Conservation (phyloP, 2,329 filamentous ascomycete species). For the Sphaerulina musiva region DNA sequence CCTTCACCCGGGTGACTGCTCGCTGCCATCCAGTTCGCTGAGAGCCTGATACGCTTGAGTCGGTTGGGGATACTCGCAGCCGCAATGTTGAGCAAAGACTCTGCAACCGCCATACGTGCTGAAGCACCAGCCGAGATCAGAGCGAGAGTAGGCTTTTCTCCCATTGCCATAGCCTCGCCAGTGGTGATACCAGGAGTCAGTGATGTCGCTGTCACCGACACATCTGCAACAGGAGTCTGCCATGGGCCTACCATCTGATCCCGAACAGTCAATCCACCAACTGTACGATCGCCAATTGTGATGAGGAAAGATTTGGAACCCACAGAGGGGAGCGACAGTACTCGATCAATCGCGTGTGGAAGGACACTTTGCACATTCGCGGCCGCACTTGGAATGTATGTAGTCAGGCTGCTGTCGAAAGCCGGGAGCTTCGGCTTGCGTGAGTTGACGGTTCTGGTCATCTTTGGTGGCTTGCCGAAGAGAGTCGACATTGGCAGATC, state of each 20-base stretch:
- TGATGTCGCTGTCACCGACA: constrained; percentile 82
- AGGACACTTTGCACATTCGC: constrained; percentile 25
- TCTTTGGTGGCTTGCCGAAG: constrained; percentile 80
- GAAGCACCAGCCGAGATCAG: constrained; percentile 86
- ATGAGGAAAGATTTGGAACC: constrained; percentile 98
- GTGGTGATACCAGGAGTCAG: constrained; percentile 65
- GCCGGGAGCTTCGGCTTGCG: constrained; percentile 59
- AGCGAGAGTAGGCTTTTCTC: constrained; percentile 81
- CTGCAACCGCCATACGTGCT: constrained; percentile 91
- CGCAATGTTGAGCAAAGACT: constrained; percentile 87
- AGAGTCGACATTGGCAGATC: constrained; percentile 83
- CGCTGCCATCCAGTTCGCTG: constrained; percentile 99
- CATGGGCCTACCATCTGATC: constrained; percentile 96
- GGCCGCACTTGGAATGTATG: constrained; percentile 55
- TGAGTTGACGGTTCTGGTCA: constrained; percentile 66
- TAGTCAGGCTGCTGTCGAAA: constrained; percentile 69
- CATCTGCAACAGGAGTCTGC: constrained; percentile 91
- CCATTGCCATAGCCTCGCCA: constrained; percentile 97
- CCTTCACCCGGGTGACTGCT: constrained; percentile 88
- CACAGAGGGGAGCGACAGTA: constrained; percentile 78
- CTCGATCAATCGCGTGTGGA: constrained; percentile 67
- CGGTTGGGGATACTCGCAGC: constrained; percentile 69
- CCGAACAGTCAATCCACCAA: constrained; percentile 78
- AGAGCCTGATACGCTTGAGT: constrained; percentile 74
- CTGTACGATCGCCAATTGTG: constrained; percentile 87